These are phyloP conservation scores for Posidonia australis DNA, from an alignment of 106 monocot species.

Conservation along the genomic window DNA sequence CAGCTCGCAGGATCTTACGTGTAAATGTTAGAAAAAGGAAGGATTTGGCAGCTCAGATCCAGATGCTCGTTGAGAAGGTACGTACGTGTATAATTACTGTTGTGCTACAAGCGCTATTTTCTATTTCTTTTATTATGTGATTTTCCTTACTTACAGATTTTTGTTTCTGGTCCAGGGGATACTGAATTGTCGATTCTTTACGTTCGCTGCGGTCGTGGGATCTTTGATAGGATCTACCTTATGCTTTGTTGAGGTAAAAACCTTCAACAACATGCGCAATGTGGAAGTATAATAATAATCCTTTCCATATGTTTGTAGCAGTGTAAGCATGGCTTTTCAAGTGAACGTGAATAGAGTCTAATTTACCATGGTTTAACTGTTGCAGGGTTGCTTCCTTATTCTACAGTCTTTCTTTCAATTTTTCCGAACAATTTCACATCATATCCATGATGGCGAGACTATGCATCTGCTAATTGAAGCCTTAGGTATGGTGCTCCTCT, in stretches of 20 bases:
- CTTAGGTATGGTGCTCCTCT: slow-evolving; percentile 3
- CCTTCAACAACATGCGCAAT: no score
- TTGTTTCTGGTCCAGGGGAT: slow-evolving; percentile 8
- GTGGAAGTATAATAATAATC: no score
- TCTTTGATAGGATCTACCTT: slow-evolving; percentile 15
- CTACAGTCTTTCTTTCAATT: slow-evolving; percentile 3
- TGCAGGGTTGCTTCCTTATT: slow-evolving; percentile 20
- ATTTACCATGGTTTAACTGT: not conserved
- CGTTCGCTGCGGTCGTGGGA: slow-evolving; percentile 13
- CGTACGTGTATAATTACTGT: not conserved
- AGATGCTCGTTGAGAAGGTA: slow-evolving; percentile 8
- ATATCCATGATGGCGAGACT: not conserved
- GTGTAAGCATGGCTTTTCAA: not conserved
- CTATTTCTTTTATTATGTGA: not conserved
- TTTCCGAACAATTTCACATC: not conserved
- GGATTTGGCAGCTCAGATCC: not conserved
- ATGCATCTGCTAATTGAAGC: slow-evolving; percentile 20
- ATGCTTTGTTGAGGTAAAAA: slow-evolving; percentile 20
- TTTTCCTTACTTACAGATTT: not conserved
- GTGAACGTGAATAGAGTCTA: not conserved
- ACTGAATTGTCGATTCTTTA: slow-evolving; percentile 15
- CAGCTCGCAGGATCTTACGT: not conserved
- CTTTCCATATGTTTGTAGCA: not conserved
- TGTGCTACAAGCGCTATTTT: not conserved
- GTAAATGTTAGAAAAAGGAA: not conserved